Conservation (phyloP, 441 rosid genomes). For the Pelargonium citronellum region DNA sequence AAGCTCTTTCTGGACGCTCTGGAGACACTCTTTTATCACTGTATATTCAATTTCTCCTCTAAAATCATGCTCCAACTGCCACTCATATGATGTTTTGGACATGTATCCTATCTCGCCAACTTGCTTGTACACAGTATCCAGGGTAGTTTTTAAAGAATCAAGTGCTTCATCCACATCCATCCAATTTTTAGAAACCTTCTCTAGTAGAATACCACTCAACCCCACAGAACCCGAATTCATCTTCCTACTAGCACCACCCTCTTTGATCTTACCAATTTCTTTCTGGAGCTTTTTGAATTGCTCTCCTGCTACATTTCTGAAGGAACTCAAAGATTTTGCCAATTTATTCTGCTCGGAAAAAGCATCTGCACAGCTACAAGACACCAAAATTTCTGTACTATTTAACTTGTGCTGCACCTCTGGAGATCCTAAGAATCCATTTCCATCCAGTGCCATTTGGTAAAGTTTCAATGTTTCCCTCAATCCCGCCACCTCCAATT, state of each 20-base stretch:
- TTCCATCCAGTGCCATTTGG: slow-evolving; percentile 32
- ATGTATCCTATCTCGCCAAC: slow-evolving; percentile 30
- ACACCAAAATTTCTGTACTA: slow-evolving; percentile 10
- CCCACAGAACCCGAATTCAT: slow-evolving; percentile 37
- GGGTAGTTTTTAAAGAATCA: slow-evolving; percentile 40
- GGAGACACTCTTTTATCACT: slow-evolving; percentile 42
- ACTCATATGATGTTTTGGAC: slow-evolving; percentile 37
- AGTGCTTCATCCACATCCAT: slow-evolving; percentile 41
- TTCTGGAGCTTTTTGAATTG: slow-evolving; percentile 54
- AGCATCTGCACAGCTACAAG: slow-evolving; percentile 23
- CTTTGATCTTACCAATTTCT: slow-evolving; percentile 49
- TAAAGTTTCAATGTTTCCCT: slow-evolving; percentile 36
- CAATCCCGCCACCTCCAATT: slow-evolving; percentile 49
- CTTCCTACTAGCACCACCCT: slow-evolving; percentile 29
- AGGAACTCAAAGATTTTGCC: slow-evolving; percentile 35
- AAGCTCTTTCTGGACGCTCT: slow-evolving; percentile 52
- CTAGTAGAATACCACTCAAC: slow-evolving; percentile 39
- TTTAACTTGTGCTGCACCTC: slow-evolving; percentile 16
- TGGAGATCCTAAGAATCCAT: slow-evolving; percentile 17
- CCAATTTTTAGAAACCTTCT: slow-evolving; percentile 38
- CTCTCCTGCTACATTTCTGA: slow-evolving; percentile 35
- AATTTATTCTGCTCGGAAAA: slow-evolving; percentile 18
- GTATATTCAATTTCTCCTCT: slow-evolving; percentile 42
- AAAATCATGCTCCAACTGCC: slow-evolving; percentile 53
- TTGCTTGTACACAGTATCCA: slow-evolving; percentile 37